phyloP scores from a whole-genome alignment of 306 rosid species.

The Trifolium repens region DNA sequence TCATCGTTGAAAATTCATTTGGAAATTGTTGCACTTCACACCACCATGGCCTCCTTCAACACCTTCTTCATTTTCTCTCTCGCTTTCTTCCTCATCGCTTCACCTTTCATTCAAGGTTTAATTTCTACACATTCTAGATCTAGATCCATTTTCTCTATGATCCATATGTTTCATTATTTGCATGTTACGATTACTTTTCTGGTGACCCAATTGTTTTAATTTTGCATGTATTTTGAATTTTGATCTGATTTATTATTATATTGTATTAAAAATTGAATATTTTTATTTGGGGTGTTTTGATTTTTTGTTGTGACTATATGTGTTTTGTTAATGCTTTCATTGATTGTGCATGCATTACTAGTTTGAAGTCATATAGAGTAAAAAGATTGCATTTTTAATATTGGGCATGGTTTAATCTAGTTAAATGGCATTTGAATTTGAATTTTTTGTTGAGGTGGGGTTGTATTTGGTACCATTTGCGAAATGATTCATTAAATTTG shows the following conservation, averaged over 20 bases:
- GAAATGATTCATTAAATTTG: not conserved
- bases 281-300: not conserved
- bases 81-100: constrained; percentile 70
- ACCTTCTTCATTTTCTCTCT: constrained; percentile 60
- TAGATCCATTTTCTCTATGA: constrained; percentile 47
- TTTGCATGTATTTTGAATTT: not conserved
- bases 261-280: not conserved
- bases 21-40: not conserved
- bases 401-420: not conserved
- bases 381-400: not conserved
- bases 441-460: not conserved
- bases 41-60: constrained; percentile 55
- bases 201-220: not conserved
- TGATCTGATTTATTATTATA: constrained; percentile 31
- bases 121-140: constrained; percentile 53
- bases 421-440: not conserved
- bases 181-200: constrained; percentile 35
- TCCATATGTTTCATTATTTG: constrained; percentile 43
- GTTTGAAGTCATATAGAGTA: constrained; percentile 13
- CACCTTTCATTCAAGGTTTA: constrained; percentile 77
- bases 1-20: constrained; percentile 29
- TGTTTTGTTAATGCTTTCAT: constrained; percentile 16
- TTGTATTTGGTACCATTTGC: constrained; percentile 1
- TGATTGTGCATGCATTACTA: constrained; percentile 1
- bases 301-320: not conserved